Conservation (phyloP, 495 filamentous ascomycete genomes). For the Barbatosphaeria neglecta region DNA sequence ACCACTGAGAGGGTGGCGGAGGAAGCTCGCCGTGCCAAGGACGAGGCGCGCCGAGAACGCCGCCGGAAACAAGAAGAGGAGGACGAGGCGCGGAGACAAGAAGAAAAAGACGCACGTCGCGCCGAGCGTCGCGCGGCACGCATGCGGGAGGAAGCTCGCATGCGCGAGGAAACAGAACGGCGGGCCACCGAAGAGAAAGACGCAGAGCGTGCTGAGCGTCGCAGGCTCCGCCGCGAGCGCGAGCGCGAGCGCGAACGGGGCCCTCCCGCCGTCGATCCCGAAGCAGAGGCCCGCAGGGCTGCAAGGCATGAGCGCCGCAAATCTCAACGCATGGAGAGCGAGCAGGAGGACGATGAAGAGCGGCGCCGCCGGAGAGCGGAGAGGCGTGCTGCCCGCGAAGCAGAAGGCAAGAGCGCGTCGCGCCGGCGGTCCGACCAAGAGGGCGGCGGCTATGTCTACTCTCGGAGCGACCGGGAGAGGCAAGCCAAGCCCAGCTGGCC, state of each 20-base stretch:
- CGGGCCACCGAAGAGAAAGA: constrained; percentile 28
- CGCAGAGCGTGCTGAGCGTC: constrained; percentile 29
- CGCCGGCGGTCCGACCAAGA: constrained; percentile 24
- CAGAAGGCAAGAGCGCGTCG: constrained; percentile 7
- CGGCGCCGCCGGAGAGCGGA: constrained; percentile 37
- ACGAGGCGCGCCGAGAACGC: constrained; percentile 33
- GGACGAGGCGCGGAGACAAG: constrained; percentile 32
- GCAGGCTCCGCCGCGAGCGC: constrained; percentile 27
- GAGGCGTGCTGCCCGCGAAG: constrained; percentile 27
- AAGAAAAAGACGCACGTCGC: constrained; percentile 40
- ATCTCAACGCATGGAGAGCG: constrained; percentile 11
- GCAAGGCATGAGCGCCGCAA: constrained; percentile 25
- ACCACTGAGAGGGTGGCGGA: constrained; percentile 36
- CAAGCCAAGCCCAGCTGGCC: constrained; percentile 35
- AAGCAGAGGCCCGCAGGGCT: constrained; percentile 35
- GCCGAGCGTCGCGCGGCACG: constrained; percentile 37
- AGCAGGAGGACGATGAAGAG: constrained; percentile 35
- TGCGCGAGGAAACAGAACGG: constrained; percentile 30
- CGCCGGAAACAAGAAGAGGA: constrained; percentile 31
- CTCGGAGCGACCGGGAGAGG: constrained; percentile 26
- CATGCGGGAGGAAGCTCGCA: constrained; percentile 29
- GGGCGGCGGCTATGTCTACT: constrained; percentile 26
- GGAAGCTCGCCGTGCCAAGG: constrained; percentile 30
- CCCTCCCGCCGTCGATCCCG: constrained; percentile 22
- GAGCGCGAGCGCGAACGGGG: constrained; percentile 10